Base-by-base conservation (phyloP, 345 rosid genomes). In the Erucastrum elatum region DNA sequence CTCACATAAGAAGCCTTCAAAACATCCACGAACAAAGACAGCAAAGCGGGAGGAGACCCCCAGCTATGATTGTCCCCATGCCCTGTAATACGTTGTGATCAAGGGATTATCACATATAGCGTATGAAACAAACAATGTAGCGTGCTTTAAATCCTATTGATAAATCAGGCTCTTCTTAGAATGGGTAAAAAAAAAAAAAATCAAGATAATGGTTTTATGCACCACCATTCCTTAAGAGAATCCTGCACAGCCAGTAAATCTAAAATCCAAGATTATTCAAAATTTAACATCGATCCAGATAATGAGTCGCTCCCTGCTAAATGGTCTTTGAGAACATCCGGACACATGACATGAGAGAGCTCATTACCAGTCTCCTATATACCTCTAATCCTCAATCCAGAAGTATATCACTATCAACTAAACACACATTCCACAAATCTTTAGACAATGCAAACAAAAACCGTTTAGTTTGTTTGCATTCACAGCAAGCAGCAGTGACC, bases 21-120 rank as follows among this genome's bases (percentile, higher is more conserved):
- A 62, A 4, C 31, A 73, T 17, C 77, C 69, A 60, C 1, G 31
- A 31, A 27, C 37, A 9, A 61, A 61, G 41, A 71, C 25, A 27
- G 21, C 44, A 73, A 29, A 4, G 63, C 8, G 27, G 12, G 37
- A 25, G 21, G 37, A 25, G 16, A 56, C 31, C 46, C 59, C 46
- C 59, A 41, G 59, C 46, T 75, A 75, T 3, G 73, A 56, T 30
- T 67, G 79, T 39, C 73, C 72, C 79, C 73, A 75, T 39, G 79
- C 66, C 72, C 79, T 75, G 72, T 67, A 35, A 49, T 12, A 66
- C 12, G 37, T 17, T 21, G 12, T 15, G 12, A 71, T 34, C 4
- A 13, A 66, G 26, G 7, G 39, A 37, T 27, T 6, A 29, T 75
- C 13, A 58, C 17, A 39, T 15, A 13, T 53, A n/a, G 65, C 39